Conservation (phyloP, 2,329 filamentous ascomycete genomes). For the Colletotrichum euphorbiae region DNA sequence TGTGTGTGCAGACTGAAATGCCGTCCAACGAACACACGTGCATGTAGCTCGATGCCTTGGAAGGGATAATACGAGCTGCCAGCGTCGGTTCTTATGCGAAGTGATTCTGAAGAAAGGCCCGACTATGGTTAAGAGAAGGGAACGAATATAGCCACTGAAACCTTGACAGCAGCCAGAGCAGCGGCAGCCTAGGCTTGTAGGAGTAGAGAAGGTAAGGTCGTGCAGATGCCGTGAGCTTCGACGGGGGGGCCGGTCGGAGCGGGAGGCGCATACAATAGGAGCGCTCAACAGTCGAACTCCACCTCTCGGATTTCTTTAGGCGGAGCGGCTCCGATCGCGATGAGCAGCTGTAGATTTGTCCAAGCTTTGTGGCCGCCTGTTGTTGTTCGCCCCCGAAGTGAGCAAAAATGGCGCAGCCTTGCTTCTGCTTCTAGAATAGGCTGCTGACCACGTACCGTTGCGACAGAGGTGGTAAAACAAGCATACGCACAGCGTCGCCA, state of each 20-base stretch:
- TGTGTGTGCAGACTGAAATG: neutral
- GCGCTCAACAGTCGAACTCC: neutral
- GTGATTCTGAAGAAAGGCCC: neutral
- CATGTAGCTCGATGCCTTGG: neutral
- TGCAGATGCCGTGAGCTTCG: constrained; percentile 18
- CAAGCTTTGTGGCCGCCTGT: neutral
- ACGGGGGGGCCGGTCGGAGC: constrained; percentile 9
- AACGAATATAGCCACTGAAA: constrained; percentile 23
- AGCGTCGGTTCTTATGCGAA: constrained; percentile 14
- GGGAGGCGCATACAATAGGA: constrained; percentile 10
- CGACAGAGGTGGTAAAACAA: constrained; percentile 4
- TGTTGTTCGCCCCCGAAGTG: constrained; percentile 3
- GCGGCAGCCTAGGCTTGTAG: constrained; percentile 5
- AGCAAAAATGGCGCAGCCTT: constrained; percentile 4
- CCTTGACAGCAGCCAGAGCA: constrained; percentile 18
- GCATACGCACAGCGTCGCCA: constrained; percentile 4
- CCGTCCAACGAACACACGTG: constrained; percentile 16
- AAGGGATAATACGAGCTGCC: neutral
- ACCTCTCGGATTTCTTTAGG: neutral
- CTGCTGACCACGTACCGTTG: constrained; percentile 10
- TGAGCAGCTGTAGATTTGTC: neutral
- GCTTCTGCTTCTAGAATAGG: constrained; percentile 5
- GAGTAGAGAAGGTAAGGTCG: constrained; percentile 1
- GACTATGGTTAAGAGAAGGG: constrained; percentile 1
- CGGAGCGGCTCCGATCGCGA: neutral